Conservation (phyloP, 2,329 filamentous ascomycete genomes). For the Dissoconium aciculare region DNA sequence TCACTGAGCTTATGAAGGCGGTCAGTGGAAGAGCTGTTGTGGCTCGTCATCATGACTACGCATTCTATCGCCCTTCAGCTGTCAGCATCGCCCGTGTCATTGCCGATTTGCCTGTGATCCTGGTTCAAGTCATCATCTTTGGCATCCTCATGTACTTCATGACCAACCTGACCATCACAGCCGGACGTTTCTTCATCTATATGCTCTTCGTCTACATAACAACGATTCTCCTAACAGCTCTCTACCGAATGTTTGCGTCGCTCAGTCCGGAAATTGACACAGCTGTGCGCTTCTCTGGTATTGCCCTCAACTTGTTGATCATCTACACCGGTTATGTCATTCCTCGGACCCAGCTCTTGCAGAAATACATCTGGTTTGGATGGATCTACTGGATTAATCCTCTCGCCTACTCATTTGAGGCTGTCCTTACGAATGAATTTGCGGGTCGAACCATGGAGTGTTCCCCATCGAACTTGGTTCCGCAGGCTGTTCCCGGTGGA, state of each 20-base stretch:
- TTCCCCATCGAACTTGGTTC: slow-evolving; percentile 43
- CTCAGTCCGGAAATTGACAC: slow-evolving; percentile 50
- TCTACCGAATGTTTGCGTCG: slow-evolving; percentile 53
- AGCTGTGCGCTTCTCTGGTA: slow-evolving; percentile 49
- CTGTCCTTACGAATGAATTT: slow-evolving; percentile 53
- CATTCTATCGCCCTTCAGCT: slow-evolving; percentile 55
- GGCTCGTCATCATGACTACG: slow-evolving; percentile 51
- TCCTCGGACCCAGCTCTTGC: slow-evolving; percentile 44
- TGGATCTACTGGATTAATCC: slow-evolving; percentile 42
- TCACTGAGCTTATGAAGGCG: slow-evolving; percentile 65
- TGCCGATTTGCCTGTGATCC: slow-evolving; percentile 46
- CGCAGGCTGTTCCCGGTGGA: slow-evolving; percentile 39
- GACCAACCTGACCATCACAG: slow-evolving; percentile 42
- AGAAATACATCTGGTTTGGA: slow-evolving; percentile 50
- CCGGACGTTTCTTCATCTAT: slow-evolving; percentile 51
- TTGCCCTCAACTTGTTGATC: slow-evolving; percentile 46
- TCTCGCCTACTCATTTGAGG: slow-evolving; percentile 48
- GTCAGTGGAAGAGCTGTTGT: slow-evolving; percentile 57
- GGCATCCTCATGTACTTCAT: slow-evolving; percentile 53
- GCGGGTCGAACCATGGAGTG: slow-evolving; percentile 43
- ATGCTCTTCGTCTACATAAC: slow-evolving; percentile 49
- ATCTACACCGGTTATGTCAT: slow-evolving; percentile 56
- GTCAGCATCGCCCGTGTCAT: slow-evolving; percentile 47
- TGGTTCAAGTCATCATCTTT: slow-evolving; percentile 45
- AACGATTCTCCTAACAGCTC: slow-evolving; percentile 46